phyloP scores from a whole-genome alignment of 192 early-diverging fungal genomes.

The Paraglomus occultum region DNA sequence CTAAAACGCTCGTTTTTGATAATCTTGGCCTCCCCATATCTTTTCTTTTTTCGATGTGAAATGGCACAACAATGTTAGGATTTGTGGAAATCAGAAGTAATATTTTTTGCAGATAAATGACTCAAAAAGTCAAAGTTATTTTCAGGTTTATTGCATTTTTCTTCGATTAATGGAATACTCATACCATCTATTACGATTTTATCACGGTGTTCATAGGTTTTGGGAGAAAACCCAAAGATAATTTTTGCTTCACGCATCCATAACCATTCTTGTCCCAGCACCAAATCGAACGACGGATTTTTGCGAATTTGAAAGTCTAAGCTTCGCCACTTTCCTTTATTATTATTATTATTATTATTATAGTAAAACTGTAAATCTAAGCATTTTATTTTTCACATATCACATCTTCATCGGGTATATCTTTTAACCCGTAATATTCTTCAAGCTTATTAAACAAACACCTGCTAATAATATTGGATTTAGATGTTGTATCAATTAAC shows the following conservation, averaged over 20 bases:
- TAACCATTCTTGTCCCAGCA: slow-evolving; percentile 1
- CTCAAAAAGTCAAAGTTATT: no score
- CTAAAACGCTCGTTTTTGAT: no score
- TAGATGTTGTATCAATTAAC: slow-evolving; percentile 15
- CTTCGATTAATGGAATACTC: slow-evolving; percentile 10
- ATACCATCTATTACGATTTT: slow-evolving; percentile 5
- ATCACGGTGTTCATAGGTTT: neutral
- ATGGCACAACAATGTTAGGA: no score
- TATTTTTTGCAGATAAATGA: no score
- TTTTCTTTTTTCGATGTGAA: no score
- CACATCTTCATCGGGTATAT: neutral
- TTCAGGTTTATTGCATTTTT: no score
- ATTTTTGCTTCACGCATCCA: slow-evolving; percentile 13
- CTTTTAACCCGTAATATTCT: slow-evolving; percentile 1
- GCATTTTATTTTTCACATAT: neutral
- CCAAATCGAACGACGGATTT: slow-evolving; percentile 3
- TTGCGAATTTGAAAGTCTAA: slow-evolving; percentile 11
- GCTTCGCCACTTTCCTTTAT: slow-evolving; percentile 6
- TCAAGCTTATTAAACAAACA: slow-evolving; percentile 9
- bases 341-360: no score
- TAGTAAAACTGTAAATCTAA: slow-evolving; percentile 7
- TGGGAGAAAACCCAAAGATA: neutral
- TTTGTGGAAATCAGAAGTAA: no score
- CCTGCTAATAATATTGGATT: slow-evolving; percentile 18
- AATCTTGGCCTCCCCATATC: no score